These are phyloP conservation scores for Pseudonitzschia pungens DNA, from an alignment of 108 stramenopile species.

Conservation along the genomic window DNA sequence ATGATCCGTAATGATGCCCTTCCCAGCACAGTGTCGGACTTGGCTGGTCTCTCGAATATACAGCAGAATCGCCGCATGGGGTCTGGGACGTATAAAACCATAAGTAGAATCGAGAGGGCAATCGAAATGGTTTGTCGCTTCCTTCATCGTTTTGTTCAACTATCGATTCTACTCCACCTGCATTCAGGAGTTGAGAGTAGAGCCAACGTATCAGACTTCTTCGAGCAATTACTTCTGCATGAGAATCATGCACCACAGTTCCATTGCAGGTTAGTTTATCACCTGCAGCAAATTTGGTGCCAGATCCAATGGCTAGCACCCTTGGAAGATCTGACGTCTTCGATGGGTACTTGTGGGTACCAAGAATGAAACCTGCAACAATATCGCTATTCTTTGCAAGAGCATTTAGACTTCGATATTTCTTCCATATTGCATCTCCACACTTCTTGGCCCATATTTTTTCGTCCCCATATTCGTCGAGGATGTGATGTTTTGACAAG, in stretches of 20 bases:
- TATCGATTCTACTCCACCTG: not conserved
- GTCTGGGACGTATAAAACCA: not conserved
- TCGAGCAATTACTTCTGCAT: not conserved
- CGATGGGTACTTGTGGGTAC: not conserved
- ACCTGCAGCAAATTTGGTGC: not conserved
- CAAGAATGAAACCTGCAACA: not conserved
- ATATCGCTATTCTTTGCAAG: not conserved
- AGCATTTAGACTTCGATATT: not conserved
- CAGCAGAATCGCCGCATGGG: not conserved
- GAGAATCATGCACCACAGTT: not conserved
- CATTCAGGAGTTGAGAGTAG: not conserved
- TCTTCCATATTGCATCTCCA: not conserved
- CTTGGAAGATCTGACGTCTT: not conserved
- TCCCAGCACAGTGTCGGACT: not conserved
- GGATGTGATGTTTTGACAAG: not conserved
- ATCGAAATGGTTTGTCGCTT: not conserved
- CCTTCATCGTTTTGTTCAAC: not conserved
- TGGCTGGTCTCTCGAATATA: not conserved
- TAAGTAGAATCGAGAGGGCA: not conserved
- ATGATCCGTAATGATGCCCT: not conserved
- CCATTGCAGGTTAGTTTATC: not conserved
- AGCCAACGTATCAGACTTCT: not conserved
- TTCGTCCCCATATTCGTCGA: not conserved
- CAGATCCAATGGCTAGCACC: not conserved
- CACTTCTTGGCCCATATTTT: not conserved